These are phyloP conservation scores for Leishmania martiniquensis DNA, from an alignment of 208 protist species.

Conservation along the genomic window DNA sequence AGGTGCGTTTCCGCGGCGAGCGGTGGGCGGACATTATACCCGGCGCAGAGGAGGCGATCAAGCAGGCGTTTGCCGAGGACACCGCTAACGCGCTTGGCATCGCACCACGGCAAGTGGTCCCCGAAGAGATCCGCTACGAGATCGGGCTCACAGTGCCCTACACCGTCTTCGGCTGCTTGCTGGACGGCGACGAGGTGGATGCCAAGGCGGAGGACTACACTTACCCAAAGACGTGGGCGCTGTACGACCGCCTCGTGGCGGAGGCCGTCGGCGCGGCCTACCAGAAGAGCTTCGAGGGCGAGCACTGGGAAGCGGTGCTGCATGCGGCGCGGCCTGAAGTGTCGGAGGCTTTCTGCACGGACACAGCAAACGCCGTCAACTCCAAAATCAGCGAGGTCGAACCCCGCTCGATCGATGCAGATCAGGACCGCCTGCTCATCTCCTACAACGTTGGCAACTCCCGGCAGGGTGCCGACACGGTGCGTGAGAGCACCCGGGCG, in stretches of 20 bases:
- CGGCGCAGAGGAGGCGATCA: conserved; percentile 32
- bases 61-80: conserved; percentile 44
- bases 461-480: conserved; percentile 21
- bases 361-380: conserved; percentile 44
- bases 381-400: conserved; percentile 30
- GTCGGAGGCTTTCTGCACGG: conserved; percentile 51
- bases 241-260: conserved; percentile 53
- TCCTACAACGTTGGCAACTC: conserved; percentile 45
- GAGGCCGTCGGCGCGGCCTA: conserved; percentile 36
- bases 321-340: conserved; percentile 33
- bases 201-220: conserved; percentile 40
- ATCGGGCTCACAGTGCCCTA: conserved; percentile 55
- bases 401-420: conserved; percentile 40
- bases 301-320: conserved; percentile 54
- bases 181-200: conserved; percentile 49
- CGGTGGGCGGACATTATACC: conserved; percentile 43
- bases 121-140: conserved; percentile 43
- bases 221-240: conserved; percentile 55
- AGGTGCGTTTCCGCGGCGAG: conserved; percentile 52
- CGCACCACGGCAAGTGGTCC: conserved; percentile 32
- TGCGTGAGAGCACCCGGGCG: conserved; percentile 30
- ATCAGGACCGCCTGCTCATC: conserved; percentile 43
- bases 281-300: conserved; percentile 55
- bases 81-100: conserved; percentile 43
- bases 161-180: conserved; percentile 28